Conservation (phyloP, 2,329 filamentous ascomycete species). For the Aspergillus sclerotialis region DNA sequence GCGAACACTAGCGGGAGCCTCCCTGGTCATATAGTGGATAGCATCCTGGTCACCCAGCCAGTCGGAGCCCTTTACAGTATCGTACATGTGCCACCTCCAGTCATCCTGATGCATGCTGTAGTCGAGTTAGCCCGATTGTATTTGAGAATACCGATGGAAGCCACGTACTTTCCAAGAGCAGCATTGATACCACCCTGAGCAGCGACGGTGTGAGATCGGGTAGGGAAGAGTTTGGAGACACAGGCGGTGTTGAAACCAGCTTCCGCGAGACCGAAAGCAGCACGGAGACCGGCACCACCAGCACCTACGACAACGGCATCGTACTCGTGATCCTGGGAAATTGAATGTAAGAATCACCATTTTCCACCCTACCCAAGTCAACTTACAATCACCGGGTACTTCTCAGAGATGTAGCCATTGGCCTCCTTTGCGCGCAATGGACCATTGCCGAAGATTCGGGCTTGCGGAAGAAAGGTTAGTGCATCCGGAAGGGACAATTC, state of each 20-base stretch:
- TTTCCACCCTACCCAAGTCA: slow-evolving; percentile 2
- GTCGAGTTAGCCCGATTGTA: slow-evolving; percentile 12
- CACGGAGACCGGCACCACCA: slow-evolving; percentile 57
- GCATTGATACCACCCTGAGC: slow-evolving; percentile 58
- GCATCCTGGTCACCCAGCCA: slow-evolving; percentile 97
- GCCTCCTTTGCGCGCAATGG: slow-evolving; percentile 91
- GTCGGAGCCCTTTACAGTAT: slow-evolving; percentile 95
- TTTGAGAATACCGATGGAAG: not conserved
- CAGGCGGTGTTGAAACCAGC: slow-evolving; percentile 59
- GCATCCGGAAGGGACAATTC: slow-evolving; percentile 11
- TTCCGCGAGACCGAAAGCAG: slow-evolving; percentile 58
- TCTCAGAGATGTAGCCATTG: slow-evolving; percentile 73
- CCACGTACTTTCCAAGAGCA: slow-evolving; percentile 36
- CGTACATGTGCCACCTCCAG: slow-evolving; percentile 99
- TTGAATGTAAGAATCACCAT: slow-evolving; percentile 8
- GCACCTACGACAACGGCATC: slow-evolving; percentile 81
- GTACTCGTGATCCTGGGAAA: slow-evolving; percentile 81
- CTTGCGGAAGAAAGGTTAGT: slow-evolving; percentile 40
- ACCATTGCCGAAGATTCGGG: slow-evolving; percentile 77
- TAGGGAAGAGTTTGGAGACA: slow-evolving; percentile 58
- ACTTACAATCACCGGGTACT: slow-evolving; percentile 90
- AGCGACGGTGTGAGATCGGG: slow-evolving; percentile 59
- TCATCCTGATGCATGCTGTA: slow-evolving; percentile 94
- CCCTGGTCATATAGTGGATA: slow-evolving; percentile 97
- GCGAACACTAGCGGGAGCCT: slow-evolving; percentile 84